Base-by-base conservation (phyloP, 306 rosid species). In the Leucaena leucocephala region DNA sequence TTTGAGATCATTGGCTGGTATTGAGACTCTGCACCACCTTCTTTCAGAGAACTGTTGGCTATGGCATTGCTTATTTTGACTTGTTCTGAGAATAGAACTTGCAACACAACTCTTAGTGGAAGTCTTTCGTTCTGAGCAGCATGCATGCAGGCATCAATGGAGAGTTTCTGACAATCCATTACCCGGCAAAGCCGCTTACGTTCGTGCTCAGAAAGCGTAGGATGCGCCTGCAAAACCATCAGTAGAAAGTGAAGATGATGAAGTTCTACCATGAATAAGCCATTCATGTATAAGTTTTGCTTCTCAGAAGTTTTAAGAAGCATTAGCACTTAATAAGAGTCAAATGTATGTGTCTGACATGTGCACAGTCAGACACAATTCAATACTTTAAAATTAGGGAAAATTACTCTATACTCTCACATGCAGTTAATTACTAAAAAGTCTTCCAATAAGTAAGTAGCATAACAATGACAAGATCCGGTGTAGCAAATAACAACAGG, bases 51-150 rank as follows among this genome's bases (percentile, higher is more conserved):
- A 69, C 35, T 85, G 68, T 73, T 90, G 69, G 97, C 89, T 22
- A 95, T 54, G 48, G 96, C 93, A 78, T 89, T 93, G 90, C 93
- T 96, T 81, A 96, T 91, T 78, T 96, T 96, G 1, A 96, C 90
- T 81, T 96, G 99, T 71, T 96, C 98, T 0, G 97, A 92, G 85
- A 96, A 96, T 45, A 96, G 93, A 19, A 96, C 99, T 83, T 96
- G 99, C 59, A 96, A 97, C 12, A 96, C 99, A 40, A 96, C 92
- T 75, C 99, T 89, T 58, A 96, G 73, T 27, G 99, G 99, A 62
- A 96, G 98, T 75, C 99, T 88, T 85, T 96, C 99, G 52, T 96
- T 96, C 76, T 93, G 98, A 1, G 99, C 99, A 38, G 99, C 98
- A 73, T 96, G 99, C 96, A 91, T 87, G 78, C 99, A 96, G 0